These are phyloP conservation scores for Citrus maxima DNA, from an alignment of 345 rosid species.

Conservation along the genomic window DNA sequence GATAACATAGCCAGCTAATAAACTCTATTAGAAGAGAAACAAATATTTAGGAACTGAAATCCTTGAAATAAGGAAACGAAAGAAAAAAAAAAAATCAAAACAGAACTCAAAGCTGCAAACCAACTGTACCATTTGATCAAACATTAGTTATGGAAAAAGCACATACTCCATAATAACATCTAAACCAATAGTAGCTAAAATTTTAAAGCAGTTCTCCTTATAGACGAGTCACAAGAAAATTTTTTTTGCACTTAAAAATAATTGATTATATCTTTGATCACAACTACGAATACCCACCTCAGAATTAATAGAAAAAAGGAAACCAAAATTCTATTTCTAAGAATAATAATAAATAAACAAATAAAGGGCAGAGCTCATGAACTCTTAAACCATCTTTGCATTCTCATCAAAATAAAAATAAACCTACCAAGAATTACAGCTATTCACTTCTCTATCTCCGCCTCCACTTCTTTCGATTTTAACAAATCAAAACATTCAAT, in stretches of 20 bases:
- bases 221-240: neutral
- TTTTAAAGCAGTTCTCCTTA: neutral
- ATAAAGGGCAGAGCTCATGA: neutral
- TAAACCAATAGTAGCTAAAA: neutral
- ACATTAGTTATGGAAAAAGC: neutral
- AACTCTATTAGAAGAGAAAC: slow-evolving; percentile 11
- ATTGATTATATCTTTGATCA: neutral
- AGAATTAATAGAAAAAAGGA: neutral
- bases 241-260: neutral
- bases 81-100: slow-evolving; percentile 11
- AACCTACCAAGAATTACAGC: neutral
- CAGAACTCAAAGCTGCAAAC: neutral
- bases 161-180: neutral
- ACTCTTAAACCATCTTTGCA: neutral
- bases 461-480: neutral
- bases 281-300: neutral
- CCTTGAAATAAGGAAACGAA: slow-evolving; percentile 25
- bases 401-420: neutral
- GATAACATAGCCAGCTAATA: slow-evolving; percentile 12
- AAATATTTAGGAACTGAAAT: slow-evolving; percentile 31
- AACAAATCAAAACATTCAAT: neutral
- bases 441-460: no score
- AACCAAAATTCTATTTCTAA: no score
- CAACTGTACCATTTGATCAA: slow-evolving; percentile 13
- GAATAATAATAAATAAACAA: no score